A percentile compares a stretch with the other conserved stretches of the same genome.
phyloP scores from a whole-genome alignment of 768 basidiomycete species.

The Dioszegia aurantiaca region DNA sequence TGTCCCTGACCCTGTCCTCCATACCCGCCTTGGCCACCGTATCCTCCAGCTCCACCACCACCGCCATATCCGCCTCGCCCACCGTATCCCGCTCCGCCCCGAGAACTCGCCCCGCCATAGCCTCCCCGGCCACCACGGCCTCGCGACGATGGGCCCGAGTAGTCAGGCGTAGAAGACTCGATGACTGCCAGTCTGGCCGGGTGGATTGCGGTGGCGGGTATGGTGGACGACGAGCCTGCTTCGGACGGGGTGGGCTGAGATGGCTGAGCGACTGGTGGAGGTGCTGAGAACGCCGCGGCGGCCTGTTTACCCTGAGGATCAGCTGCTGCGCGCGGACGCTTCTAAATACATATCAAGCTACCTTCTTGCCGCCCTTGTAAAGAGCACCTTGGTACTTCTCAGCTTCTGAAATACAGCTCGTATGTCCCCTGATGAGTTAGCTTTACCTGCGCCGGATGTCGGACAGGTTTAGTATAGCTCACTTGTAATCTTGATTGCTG shows the following conservation, averaged over 20 bases:
- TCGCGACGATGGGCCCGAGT: conserved; percentile 22
- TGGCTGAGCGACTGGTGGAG: conserved; percentile 8
- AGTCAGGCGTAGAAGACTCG: conserved; percentile 11
- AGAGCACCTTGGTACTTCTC: conserved; percentile 87
- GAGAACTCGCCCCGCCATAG: conserved; percentile 30
- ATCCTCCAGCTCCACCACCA: conserved; percentile 35
- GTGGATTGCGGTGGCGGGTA: conserved; percentile 58
- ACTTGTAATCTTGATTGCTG: conserved; percentile 73
- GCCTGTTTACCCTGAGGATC: conserved; percentile 7
- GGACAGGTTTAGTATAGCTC: conserved; percentile 2
- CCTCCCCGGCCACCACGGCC: conserved; percentile 19
- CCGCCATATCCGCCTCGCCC: conserved; percentile 23
- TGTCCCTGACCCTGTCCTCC: conserved; percentile 39
- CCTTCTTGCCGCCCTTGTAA: conserved; percentile 71
- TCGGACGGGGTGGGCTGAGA: conserved; percentile 14
- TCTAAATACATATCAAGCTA: conserved; percentile 32
- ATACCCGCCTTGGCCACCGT: conserved; percentile 40
- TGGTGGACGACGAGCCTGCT: conserved; percentile 18
- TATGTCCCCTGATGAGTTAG: conserved; percentile 55
- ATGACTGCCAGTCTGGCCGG: conserved; percentile 50
- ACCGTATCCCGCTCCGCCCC: conserved; percentile 14
- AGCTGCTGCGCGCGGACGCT: background rate
- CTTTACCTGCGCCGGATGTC: background rate
- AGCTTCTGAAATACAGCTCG: conserved; percentile 80
- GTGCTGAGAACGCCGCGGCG: conserved; percentile 3